phyloP scores from a whole-genome alignment of 306 rosid species.

The Acacia confusa region DNA sequence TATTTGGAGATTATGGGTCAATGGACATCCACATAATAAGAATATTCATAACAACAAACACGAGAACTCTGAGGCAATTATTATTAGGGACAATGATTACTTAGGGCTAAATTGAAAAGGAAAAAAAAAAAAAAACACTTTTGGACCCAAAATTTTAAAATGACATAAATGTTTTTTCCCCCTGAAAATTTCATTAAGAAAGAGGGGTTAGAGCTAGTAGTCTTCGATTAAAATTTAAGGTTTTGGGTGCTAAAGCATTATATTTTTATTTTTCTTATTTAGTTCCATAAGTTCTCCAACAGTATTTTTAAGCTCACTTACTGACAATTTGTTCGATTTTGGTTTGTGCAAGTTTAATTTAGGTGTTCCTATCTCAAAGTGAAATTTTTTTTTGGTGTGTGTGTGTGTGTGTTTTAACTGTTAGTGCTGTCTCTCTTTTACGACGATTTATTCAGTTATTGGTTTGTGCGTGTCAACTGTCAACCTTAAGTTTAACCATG shows the following conservation, averaged over 20 bases:
- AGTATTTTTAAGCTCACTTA: neutral
- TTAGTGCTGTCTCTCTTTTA: neutral
- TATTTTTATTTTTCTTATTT: neutral
- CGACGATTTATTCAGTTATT: neutral
- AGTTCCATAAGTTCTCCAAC: neutral
- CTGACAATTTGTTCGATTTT: neutral
- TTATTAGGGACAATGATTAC: too few species aligned
- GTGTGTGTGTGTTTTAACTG: neutral
- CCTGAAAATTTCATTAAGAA: neutral
- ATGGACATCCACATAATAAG: too few species aligned
- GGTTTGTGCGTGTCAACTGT: neutral
- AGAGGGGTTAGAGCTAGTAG: neutral
- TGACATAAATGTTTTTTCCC: neutral
- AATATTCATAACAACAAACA: too few species aligned
- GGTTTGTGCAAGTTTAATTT: neutral
- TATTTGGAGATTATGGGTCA: too few species aligned
- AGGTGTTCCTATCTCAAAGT: neutral
- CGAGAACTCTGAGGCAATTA: neutral
- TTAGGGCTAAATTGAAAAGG: neutral
- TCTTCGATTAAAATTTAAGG: neutral
- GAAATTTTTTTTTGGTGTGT: neutral
- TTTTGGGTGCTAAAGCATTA: neutral
- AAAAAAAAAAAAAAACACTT: neutral
- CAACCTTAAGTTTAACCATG: neutral
- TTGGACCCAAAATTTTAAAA: neutral